Base-by-base conservation (phyloP, 2,329 filamentous ascomycete species). In the Cadophora sp. region DNA sequence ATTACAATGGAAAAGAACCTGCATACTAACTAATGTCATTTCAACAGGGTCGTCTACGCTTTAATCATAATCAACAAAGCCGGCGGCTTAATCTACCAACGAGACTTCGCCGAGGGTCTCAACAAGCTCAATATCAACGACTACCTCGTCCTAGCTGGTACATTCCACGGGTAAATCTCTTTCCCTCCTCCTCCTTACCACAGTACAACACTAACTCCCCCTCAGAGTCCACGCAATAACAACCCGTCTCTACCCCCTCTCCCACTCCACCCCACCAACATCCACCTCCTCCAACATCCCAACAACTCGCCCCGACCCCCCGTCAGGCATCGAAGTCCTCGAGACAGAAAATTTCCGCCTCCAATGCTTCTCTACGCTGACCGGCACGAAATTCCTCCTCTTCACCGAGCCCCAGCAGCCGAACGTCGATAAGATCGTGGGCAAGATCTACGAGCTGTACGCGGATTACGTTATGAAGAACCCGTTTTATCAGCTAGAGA, bases 401-500 rank as follows among this genome's bases (percentile, higher is more conserved):
- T 97, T 99, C 78, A 97, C 96, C 64, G 96, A 98, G 80, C 89
- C 87, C 3, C 68, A 73, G 33, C 76, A 77, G 58, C 89, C 89
- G 82, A 97, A 96, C 76, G 90, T 96, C 47, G 96, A 98, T 74
- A 85, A 88, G 14, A 91, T 95, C 53, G 89, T 97, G 73, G 86
- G 89, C 77, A 91, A 89, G 79, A 90, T 97, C 74, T 98, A 99
- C 79, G 96, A 98, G 79, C 82, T 98, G 62, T 99, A 98, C 82
- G 87, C 93, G 60, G 96, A 99, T 80, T 98, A 93, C 78, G 96
- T 99, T 73, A 98, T 97, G 93, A 99, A 98, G 85, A 99, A 99
- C 79, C 96, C 96, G 0, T 99, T 99, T 78, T 98, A 98, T 81
- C 94, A 96, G 76, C 84, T 97, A 66, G 96, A 99, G 82, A 99